These are phyloP conservation scores for Aurinia saxatilis DNA, from an alignment of 345 rosid species.

Conservation along the genomic window DNA sequence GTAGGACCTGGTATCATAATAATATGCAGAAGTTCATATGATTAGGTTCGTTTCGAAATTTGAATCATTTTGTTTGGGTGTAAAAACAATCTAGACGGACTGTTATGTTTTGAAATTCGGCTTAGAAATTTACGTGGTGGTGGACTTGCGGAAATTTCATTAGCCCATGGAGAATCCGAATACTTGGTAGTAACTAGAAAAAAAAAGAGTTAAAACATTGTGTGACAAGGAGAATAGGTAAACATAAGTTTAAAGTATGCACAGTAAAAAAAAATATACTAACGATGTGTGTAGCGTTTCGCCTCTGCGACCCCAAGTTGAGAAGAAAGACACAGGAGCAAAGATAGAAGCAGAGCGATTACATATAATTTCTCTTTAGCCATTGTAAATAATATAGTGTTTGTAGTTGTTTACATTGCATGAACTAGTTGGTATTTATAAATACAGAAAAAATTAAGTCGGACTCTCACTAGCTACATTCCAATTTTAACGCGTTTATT, in stretches of 20 bases:
- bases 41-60: not conserved
- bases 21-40: not conserved
- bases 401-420: not conserved
- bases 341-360: not conserved
- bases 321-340: constrained; percentile 6
- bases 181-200: not conserved
- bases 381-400: not conserved
- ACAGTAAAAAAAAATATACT: not conserved
- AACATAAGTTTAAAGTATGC: not conserved
- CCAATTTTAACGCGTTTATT: too few species aligned
- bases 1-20: not conserved
- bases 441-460: not conserved
- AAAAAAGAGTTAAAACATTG: not conserved
- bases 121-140: not conserved
- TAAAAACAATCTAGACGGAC: too few species aligned
- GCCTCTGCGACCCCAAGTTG: not conserved
- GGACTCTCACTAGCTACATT: too few species aligned
- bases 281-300: not conserved
- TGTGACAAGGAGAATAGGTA: too few species aligned
- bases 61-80: too few species aligned
- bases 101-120: not conserved
- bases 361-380: not conserved
- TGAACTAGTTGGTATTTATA: not conserved
- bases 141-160: not conserved
- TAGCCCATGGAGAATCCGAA: not conserved